phyloP scores from a whole-genome alignment of 2,329 filamentous ascomycete genomes.

The Sporothrix curviconia region DNA sequence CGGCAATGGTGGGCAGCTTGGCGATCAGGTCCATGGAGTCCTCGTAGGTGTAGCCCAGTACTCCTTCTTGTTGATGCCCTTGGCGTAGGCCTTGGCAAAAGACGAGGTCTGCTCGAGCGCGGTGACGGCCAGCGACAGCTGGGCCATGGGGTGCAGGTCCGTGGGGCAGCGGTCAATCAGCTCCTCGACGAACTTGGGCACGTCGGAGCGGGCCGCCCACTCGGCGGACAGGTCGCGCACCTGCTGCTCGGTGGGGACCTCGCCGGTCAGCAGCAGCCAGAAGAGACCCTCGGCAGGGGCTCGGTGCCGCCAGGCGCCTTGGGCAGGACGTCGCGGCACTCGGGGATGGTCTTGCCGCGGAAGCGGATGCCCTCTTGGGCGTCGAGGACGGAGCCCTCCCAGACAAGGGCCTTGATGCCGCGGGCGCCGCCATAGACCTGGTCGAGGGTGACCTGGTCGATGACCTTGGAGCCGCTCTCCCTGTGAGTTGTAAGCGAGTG shows the following conservation, averaged over 20 bases:
- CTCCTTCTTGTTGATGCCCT: slow-evolving; percentile 98
- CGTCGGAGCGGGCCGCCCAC: slow-evolving; percentile 94
- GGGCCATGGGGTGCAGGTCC: slow-evolving; percentile 98
- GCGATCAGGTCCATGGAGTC: slow-evolving; percentile 99
- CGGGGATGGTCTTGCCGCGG: slow-evolving; percentile 97
- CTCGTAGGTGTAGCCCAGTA: slow-evolving; percentile 99
- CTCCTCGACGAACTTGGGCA: slow-evolving; percentile 98
- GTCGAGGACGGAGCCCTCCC: slow-evolving; percentile 98
- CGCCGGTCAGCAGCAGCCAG: slow-evolving; percentile 97
- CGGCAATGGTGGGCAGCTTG: slow-evolving; percentile 95
- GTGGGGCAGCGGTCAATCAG: slow-evolving; percentile 99
- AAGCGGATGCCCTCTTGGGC: slow-evolving; percentile 99
- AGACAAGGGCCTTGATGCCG: slow-evolving; percentile 97
- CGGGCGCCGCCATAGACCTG: slow-evolving; percentile 99
- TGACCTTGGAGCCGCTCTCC: slow-evolving; percentile 88
- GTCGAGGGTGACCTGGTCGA: slow-evolving; percentile 97
- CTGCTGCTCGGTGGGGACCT: slow-evolving; percentile 96
- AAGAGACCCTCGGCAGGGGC: slow-evolving; percentile 97
- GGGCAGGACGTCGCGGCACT: slow-evolving; percentile 95
- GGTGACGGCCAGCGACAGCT: slow-evolving; percentile 96
- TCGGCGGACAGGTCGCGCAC: slow-evolving; percentile 96
- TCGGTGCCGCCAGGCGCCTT: slow-evolving; percentile 95
- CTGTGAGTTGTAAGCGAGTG: slow-evolving; percentile 37
- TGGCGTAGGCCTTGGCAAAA: slow-evolving; percentile 97
- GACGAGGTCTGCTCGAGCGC: slow-evolving; percentile 97